These are phyloP conservation scores for Neonectria coccinea DNA, from an alignment of 2,329 filamentous ascomycete genomes.

Conservation along the genomic window DNA sequence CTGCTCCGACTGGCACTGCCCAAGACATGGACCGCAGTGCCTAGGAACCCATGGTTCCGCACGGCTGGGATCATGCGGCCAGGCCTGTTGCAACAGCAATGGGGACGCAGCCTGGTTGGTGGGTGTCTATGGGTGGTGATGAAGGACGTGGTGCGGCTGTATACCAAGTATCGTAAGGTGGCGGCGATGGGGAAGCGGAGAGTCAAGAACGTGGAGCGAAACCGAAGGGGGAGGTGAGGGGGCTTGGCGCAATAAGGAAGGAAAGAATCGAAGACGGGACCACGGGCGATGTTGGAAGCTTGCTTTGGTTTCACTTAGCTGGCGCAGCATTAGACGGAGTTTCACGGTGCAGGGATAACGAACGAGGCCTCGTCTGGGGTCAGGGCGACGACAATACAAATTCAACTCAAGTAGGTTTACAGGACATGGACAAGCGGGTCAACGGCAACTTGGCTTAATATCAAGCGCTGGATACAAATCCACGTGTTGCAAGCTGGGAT, in stretches of 20 bases:
- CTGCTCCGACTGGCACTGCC: slow-evolving; percentile 77
- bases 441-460: neutral
- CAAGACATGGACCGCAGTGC: slow-evolving; percentile 69
- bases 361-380: neutral
- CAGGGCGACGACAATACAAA: neutral
- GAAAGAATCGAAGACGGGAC: neutral
- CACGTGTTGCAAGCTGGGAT: neutral
- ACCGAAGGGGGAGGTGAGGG: slow-evolving; percentile 55
- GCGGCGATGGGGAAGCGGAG: slow-evolving; percentile 66
- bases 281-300: slow-evolving; percentile 1
- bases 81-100: slow-evolving; percentile 82
- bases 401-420: neutral
- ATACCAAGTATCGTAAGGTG: slow-evolving; percentile 72
- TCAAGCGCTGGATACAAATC: neutral
- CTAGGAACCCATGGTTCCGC: slow-evolving; percentile 41
- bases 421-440: neutral
- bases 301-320: slow-evolving; percentile 8
- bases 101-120: slow-evolving; percentile 89
- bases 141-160: slow-evolving; percentile 74
- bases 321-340: slow-evolving; percentile 25
- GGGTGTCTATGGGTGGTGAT: slow-evolving; percentile 90
- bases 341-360: slow-evolving; percentile 8
- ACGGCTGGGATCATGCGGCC: slow-evolving; percentile 55
- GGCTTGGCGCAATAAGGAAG: neutral
- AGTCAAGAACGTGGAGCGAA: slow-evolving; percentile 63